phyloP scores from a whole-genome alignment of 176 grass and related monocot species.

The Hordeum vulgare region MorexV3_pseudomolecules_assembly NC_058523.1:119446243-119446742 shows the following conservation, averaged over 20 bases:
- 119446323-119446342: background rate
- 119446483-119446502: conserved; percentile 61
- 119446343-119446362: background rate
- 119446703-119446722: background rate
- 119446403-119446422: background rate
- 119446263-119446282: background rate
- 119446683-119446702: background rate
- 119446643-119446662: background rate
- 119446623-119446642: conserved; percentile 14
- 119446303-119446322: background rate
- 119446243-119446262: background rate
- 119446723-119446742: background rate
- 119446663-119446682: background rate
- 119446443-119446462: conserved; percentile 42
- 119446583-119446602: conserved; percentile 76
- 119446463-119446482: conserved; percentile 84
- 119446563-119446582: conserved; percentile 86
- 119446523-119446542: conserved; percentile 87
- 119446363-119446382: background rate
- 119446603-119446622: conserved; percentile 96
- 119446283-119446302: background rate
- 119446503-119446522: conserved; percentile 91
- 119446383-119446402: background rate
- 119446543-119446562: conserved; percentile 75
- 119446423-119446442: background rate